phyloP scores from a whole-genome alignment of 371 early-diverging fungal genomes.

The Mortierella sp. region DNA sequence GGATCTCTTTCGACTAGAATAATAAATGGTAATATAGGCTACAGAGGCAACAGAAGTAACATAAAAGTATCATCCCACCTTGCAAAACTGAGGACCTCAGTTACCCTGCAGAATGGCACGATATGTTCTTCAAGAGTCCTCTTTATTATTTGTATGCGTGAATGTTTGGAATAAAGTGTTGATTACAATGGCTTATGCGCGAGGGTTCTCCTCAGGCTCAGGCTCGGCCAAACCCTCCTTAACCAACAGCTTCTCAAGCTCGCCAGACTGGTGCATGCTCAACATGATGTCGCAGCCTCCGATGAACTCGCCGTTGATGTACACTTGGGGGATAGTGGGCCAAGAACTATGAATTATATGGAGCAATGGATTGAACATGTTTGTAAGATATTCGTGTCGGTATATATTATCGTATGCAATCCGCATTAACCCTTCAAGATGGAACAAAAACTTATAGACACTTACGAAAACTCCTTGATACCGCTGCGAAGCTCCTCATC shows the following conservation, averaged over 20 bases:
- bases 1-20: slow-evolving; percentile 68
- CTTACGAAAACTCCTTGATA: slow-evolving; percentile 93
- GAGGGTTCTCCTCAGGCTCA: slow-evolving; percentile 58
- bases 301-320: slow-evolving; percentile 95
- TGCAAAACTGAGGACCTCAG: too few species aligned
- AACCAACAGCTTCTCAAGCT: slow-evolving; percentile 85
- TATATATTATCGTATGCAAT: too few species aligned
- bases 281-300: slow-evolving; percentile 97
- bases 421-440: too few species aligned
- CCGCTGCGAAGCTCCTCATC: slow-evolving; percentile 92
- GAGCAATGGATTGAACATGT: too few species aligned
- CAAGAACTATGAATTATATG: slow-evolving; percentile 84
- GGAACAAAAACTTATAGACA: too few species aligned
- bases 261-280: slow-evolving; percentile 92
- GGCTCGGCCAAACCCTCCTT: slow-evolving; percentile 81
- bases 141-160: neutral
- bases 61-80: too few species aligned
- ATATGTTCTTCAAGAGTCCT: too few species aligned
- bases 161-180: too few species aligned
- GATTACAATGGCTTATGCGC: slow-evolving; percentile 17
- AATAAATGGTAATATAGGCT: too few species aligned
- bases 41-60: too few species aligned
- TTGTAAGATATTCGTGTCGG: too few species aligned
- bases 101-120: too few species aligned
- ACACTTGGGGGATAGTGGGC: slow-evolving; percentile 99